phyloP scores from a whole-genome alignment of 257 asterid genomes.

The Linderniella brevidens region DNA sequence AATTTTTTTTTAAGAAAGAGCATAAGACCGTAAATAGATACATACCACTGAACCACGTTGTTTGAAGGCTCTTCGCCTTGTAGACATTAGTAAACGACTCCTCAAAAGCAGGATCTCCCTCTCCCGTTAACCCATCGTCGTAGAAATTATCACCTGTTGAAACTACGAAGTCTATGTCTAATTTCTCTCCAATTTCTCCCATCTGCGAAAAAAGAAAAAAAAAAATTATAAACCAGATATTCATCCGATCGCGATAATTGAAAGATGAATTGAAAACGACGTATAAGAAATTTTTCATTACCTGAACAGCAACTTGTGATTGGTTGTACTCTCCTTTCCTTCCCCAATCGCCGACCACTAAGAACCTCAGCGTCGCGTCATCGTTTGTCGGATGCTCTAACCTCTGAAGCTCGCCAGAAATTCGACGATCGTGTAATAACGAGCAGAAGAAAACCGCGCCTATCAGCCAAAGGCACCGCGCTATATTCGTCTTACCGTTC shows the following conservation, averaged over 20 bases:
- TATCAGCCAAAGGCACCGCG: no score
- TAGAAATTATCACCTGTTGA: conserved; percentile 97
- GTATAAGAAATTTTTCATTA: conserved; percentile 1
- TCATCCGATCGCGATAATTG: neutral
- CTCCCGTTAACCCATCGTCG: conserved; percentile 63
- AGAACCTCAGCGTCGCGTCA: conserved; percentile 43
- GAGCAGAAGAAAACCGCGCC: no score
- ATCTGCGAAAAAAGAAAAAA: conserved; percentile 27
- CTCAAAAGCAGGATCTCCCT: conserved; percentile 39
- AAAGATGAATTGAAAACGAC: neutral
- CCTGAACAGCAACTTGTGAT: conserved; percentile 83
- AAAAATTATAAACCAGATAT: neutral
- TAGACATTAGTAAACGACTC: conserved; percentile 65
- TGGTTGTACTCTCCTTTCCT: conserved; percentile 71
- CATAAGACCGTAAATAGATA: neutral
- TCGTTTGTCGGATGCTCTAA: conserved; percentile 41
- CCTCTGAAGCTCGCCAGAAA: conserved; percentile 21
- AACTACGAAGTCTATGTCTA: conserved; percentile 60
- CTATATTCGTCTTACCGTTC: no score
- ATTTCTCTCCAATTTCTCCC: conserved; percentile 70
- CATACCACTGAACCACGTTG: conserved; percentile 69
- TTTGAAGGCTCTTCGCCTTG: conserved; percentile 72
- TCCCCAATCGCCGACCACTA: conserved; percentile 98
- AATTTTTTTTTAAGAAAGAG: no score
- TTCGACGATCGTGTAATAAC: no score